Evolutionary conservation across 495 filamentous ascomycete genomes (phyloP), one percentile per base, ranked within the genome.

Genomic region (Bathelium albidoporum): DNA sequence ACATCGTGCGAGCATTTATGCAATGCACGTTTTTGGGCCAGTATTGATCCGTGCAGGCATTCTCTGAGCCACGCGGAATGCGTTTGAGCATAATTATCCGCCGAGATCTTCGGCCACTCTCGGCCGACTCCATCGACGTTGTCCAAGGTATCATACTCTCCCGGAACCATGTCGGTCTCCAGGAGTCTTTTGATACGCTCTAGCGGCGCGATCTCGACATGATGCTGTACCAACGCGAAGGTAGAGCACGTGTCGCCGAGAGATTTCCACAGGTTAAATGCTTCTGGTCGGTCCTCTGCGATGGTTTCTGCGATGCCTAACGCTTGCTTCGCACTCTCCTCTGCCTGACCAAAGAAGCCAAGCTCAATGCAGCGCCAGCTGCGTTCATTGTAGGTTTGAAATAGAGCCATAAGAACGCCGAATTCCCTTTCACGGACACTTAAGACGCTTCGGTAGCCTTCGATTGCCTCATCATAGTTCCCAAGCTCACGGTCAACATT

Each of bases 221-320:
- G 84, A 41, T 80, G 77, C 67, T 90, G 90, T 20, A 95, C 82
- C 73, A 81, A 88, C 3, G 88, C 86, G 67, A 94, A 96, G 0
- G 94, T 69, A 2, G 88, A 81, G 74, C 87, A 96, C 1, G 90
- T 88, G 75, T 99, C 94, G n/a, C 87, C 92, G 20, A 96, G 76
- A 2, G 87, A 85, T 73, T 93, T 97, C 94, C 94, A 97, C 26
- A 96, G 81, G 69, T 96, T 97, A 78, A 97, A 97, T 1, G 90
- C 88, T 28, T 87, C 81, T 32, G 79, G 77, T 49, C 79, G 74
- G 44, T 79, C 72, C 44, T 79, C 69, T 31, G 77, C 79, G 53
- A 90, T 76, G 2, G 70, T 73, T 2, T 68, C 69, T 1, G 87
- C 83, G 20, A 83, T 75, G 22, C 76, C 61, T 36, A 93, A 79